Conservation (phyloP, 495 filamentous ascomycete genomes). For the Talaromyces ruber region DNA sequence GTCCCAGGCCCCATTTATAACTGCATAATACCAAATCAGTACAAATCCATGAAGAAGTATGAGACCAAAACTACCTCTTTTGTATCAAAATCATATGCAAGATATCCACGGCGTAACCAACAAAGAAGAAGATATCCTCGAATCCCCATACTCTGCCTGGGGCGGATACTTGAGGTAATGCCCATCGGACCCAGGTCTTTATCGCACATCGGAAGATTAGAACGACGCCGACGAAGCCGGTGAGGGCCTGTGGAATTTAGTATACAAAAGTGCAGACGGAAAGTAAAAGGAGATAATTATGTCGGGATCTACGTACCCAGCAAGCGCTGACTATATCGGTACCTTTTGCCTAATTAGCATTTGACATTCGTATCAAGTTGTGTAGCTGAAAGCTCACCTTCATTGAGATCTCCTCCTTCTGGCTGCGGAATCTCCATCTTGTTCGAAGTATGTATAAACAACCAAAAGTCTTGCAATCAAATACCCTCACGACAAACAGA, state of each 20-base stretch:
- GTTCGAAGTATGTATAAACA: not conserved
- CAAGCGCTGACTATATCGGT: conserved; percentile 18
- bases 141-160: conserved; percentile 25
- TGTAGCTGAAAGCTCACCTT: conserved; percentile 11
- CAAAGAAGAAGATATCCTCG: conserved; percentile 25
- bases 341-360: conserved; percentile 11
- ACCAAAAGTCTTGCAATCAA: not conserved
- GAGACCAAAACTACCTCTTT: conserved; percentile 15
- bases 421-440: conserved; percentile 22
- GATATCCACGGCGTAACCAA: conserved; percentile 22
- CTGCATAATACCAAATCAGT: conserved; percentile 6
- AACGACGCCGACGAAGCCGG: conserved; percentile 18
- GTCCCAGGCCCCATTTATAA: conserved; percentile 23
- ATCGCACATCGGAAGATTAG: conserved; percentile 23
- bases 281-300: not conserved
- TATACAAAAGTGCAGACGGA: not conserved
- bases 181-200: conserved; percentile 27
- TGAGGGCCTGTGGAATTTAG: conserved; percentile 16
- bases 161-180: conserved; percentile 23
- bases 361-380: not conserved
- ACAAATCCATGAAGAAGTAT: not conserved
- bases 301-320: conserved; percentile 15
- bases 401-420: conserved; percentile 20
- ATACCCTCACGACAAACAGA: not conserved
- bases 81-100: conserved; percentile 25